Evolutionary conservation across 2,329 filamentous ascomycete genomes (phyloP).

Genomic region (Waltergamsia citrina): DNA sequence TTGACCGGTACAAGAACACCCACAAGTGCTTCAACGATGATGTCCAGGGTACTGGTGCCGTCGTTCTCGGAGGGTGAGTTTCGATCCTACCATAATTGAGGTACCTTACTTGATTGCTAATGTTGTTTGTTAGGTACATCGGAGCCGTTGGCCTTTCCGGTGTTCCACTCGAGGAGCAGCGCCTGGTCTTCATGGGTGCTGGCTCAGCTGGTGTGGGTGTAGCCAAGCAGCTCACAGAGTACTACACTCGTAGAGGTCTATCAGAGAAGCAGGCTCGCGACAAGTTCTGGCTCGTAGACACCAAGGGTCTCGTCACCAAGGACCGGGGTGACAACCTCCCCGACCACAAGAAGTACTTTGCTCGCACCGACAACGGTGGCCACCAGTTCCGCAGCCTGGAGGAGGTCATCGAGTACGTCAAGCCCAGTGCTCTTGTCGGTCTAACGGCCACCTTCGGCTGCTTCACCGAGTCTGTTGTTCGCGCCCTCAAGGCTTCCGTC

Average conservation of each 20-base stretch:
- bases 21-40: slow-evolving; percentile 99
- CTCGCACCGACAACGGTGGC: slow-evolving; percentile 53
- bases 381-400: slow-evolving; percentile 71
- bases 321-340: slow-evolving; percentile 92
- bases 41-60: slow-evolving; percentile 93
- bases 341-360: slow-evolving; percentile 75
- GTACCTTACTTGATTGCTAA: slow-evolving; percentile 42
- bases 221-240: slow-evolving; percentile 94
- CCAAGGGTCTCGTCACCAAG: slow-evolving; percentile 85
- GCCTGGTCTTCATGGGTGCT: slow-evolving; percentile 91
- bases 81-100: slow-evolving; percentile 1
- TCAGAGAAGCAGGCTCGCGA: slow-evolving; percentile 77
- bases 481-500: slow-evolving; percentile 55
- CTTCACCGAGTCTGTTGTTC: slow-evolving; percentile 81
- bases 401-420: slow-evolving; percentile 88
- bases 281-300: slow-evolving; percentile 97
- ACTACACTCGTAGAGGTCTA: slow-evolving; percentile 87
- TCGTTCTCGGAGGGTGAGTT: slow-evolving; percentile 73
- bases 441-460: slow-evolving; percentile 90
- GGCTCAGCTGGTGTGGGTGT: slow-evolving; percentile 95
- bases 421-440: slow-evolving; percentile 90
- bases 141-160: slow-evolving; percentile 74
- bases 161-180: slow-evolving; percentile 80
- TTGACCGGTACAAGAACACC: slow-evolving; percentile 77
- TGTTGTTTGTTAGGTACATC: slow-evolving; percentile 50